Base-by-base conservation (phyloP, 139 green algal species). In the Mesostigma viride region DNA sequence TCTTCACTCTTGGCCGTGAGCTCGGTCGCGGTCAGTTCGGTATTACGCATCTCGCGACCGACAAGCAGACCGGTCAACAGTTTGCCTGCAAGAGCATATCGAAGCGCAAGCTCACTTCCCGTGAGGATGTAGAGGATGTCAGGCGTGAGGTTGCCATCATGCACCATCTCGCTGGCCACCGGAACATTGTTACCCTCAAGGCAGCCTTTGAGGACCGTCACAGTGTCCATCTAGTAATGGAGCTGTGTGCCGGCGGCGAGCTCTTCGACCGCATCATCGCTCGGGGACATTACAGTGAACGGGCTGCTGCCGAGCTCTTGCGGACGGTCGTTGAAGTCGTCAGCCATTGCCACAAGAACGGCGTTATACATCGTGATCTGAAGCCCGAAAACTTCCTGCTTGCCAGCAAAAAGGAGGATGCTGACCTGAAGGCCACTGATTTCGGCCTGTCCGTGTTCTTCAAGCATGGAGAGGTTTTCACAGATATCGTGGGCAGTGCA, bases 301-400 rank as follows among this genome's bases (percentile, higher is more conserved):
- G 84, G 70, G 84, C 87, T 53, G 90, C 90, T 34, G 88, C 90
- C 1, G 46, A 58, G 3, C 74, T 91, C 31, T 85, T 94, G 40
- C 80, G 89, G 4, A 93, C 85, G 20, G 90, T 98, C 3, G 82
- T 99, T 28, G 77, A 78, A 35, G 87, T 95, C 28, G 86, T 98
- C n/a, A 75, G 87, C 53, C 82, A 95, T 68, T 96, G 90, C 71
- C 92, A 98, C 80, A 80, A 68, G 35, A 85, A 96, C 69, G 88
- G 89, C 26, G 92, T 98, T n/a, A 90, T 97, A 30, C 91, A 97
- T 74, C 61, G 83, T 0, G 84, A 90, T 73, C 72, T 90, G 35
- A 89, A 89, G 73, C 86, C 83, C 33, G 93, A 99, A 71, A 99
- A 99, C 80, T 99, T 99, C 74, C 75, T 99, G 70, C 84, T 99